Base-by-base conservation (phyloP, 148 eudicot genomes). In the Persicaria tinctoria region DNA sequence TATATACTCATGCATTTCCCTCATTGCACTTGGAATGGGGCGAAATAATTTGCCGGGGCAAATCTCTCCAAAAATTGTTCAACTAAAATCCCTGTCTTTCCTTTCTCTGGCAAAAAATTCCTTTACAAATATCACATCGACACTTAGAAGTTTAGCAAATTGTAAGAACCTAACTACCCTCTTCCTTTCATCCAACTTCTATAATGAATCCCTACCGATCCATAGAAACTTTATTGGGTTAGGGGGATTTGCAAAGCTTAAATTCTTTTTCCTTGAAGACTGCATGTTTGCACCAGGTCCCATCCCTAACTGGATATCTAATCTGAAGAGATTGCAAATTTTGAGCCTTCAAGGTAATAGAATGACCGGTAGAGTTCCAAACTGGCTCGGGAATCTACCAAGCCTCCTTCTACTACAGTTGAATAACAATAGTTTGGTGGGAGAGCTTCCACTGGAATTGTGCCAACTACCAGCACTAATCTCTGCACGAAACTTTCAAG, bases 141-240 rank as follows among this genome's bases (percentile, higher is more conserved):
- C 69, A 38, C 69, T 64, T 4, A 5, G 46, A 64, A 0, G 32
- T 8, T 64, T 64, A 64, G 69, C 69, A 38, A 64, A 64, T 4
- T 64, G 69, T 64, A 64, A 38, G n/a, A 64, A 32, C 27, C 46
- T 64, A 64, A 64, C 69, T 46, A 64, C 17, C 46, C 46, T 64
- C 46, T 64, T 38, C 46, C 69, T 32, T 32, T 64, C 69, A 64
- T 38, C 2, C 46, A 64, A 41, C n/a, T 38, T 64, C 46, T 13
- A 64, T 12, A 14, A n/a, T 5, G 69, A 64, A 64, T 32, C 69
- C 5, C n/a, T 64, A 64, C 69, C 69, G 0, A n/a, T 38, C 46
- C 69, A 64, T 64, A 12, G 8, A 64, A 64, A 32, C 17, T 64
- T 64, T 5, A 11, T 64, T 4, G 4, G 69, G 3, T 2, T 12